phyloP scores from a whole-genome alignment of 176 grass and related monocot genomes.

The Secale cereale region DNA sequence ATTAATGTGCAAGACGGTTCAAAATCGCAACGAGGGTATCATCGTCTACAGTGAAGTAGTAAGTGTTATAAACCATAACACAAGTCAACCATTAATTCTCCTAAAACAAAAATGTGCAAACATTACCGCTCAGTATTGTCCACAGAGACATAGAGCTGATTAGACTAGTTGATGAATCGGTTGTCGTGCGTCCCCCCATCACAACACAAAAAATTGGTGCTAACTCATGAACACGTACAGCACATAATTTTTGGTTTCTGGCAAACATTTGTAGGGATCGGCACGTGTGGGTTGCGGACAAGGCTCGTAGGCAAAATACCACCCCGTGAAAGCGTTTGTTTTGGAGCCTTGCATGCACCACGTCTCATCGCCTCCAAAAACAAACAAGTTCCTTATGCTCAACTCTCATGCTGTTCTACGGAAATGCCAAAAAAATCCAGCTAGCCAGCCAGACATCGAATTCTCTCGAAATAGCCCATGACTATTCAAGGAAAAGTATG shows the following conservation, averaged over 20 bases:
- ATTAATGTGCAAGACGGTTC: no score
- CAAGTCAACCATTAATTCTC: neutral
- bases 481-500: constrained; percentile 1
- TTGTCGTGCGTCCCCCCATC: constrained; percentile 18
- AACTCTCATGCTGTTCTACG: constrained; percentile 25
- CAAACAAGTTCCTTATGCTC: constrained; percentile 18
- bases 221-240: constrained; percentile 32
- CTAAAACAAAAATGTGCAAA: neutral
- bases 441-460: constrained; percentile 23
- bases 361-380: constrained; percentile 40
- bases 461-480: constrained; percentile 33
- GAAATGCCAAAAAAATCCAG: constrained; percentile 40
- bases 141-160: constrained; percentile 3
- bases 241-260: neutral
- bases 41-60: no score
- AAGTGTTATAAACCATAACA: neutral
- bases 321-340: constrained; percentile 39
- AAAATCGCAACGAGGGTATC: no score
- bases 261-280: constrained; percentile 40
- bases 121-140: constrained; percentile 6
- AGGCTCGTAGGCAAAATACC: constrained; percentile 29
- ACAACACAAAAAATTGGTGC: constrained; percentile 36
- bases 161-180: constrained; percentile 25
- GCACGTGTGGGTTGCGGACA: constrained; percentile 50
- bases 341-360: constrained; percentile 42